Percentiles rank a stretch among this genome's conserved stretches.
These are phyloP conservation scores for Leccinum subgranulosum DNA, from an alignment of 768 basidiomycete genomes.

Conservation along the genomic window DNA sequence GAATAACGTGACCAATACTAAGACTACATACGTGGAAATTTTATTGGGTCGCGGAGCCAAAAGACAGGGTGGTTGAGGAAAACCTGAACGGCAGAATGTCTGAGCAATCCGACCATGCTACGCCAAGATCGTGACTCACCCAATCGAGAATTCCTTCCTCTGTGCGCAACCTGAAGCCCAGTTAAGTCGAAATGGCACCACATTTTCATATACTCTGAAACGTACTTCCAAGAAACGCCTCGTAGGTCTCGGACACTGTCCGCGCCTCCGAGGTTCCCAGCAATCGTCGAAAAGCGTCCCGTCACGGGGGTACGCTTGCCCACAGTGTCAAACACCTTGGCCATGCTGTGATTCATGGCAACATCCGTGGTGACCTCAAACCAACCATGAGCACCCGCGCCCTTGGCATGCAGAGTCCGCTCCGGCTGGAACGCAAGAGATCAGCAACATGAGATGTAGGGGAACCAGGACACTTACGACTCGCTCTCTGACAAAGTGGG, in stretches of 20 bases:
- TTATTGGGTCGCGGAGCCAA: constrained; percentile 43
- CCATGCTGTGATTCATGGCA: constrained; percentile 17
- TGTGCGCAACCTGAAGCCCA: constrained; percentile 31
- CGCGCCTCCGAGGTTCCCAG: constrained; percentile 47
- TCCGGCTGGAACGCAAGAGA: constrained; percentile 6
- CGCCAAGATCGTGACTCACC: constrained; percentile 25
- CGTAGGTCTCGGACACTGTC: constrained; percentile 50
- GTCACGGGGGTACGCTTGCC: constrained; percentile 18
- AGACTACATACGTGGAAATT: constrained; percentile 42
- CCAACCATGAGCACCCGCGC: constrained; percentile 15
- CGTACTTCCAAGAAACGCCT: constrained; percentile 50
- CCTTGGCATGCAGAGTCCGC: constrained; percentile 17
- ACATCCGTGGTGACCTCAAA: constrained; percentile 18
- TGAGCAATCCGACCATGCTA: not conserved
- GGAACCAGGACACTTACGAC: constrained; percentile 5
- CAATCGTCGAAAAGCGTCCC: constrained; percentile 52
- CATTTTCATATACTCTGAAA: constrained; percentile 14
- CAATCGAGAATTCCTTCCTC: constrained; percentile 37
- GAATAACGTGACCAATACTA: not conserved
- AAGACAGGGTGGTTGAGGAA: constrained; percentile 46
- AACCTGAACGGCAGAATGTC: constrained; percentile 18
- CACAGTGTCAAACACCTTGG: constrained; percentile 11
- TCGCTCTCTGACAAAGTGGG: constrained; percentile 19
- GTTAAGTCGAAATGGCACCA: not conserved
- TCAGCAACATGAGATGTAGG: not conserved